A percentile compares a stretch with the other conserved stretches of the same genome.
Conservation (phyloP, 2,329 filamentous ascomycete genomes). For the Fusarium cicatricum region DNA sequence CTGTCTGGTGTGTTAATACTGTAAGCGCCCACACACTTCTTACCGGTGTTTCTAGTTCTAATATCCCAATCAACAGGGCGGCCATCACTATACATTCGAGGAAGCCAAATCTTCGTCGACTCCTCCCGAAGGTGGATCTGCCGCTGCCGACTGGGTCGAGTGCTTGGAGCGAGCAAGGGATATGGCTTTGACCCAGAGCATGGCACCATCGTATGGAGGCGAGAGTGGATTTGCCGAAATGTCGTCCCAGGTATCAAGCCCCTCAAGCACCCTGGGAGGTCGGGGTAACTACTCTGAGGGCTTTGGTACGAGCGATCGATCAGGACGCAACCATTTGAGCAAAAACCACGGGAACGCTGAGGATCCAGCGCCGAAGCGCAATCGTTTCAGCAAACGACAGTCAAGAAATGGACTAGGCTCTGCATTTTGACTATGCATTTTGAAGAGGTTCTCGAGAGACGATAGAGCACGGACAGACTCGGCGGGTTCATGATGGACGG, state of each 20-base stretch:
- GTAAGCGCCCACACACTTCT: conserved; percentile 65
- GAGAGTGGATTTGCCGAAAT: conserved; percentile 75
- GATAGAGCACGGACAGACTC: conserved; percentile 19
- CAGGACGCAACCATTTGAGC: conserved; percentile 64
- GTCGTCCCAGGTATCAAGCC: conserved; percentile 77
- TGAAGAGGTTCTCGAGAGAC: conserved; percentile 49
- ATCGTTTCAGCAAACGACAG: conserved; percentile 88
- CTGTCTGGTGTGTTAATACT: conserved; percentile 90
- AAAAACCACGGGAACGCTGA: conserved; percentile 67
- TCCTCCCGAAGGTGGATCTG: conserved; percentile 67
- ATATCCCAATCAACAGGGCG: conserved; percentile 64
- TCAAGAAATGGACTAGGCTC: conserved; percentile 94
- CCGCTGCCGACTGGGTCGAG: conserved; percentile 92
- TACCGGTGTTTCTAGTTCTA: background rate
- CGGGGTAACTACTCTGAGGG: conserved; percentile 61
- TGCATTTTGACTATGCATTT: conserved; percentile 76
- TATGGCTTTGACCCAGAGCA: conserved; percentile 78
- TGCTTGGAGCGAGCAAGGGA: conserved; percentile 87
- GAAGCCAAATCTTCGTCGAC: conserved; percentile 76
- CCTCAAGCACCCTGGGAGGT: conserved; percentile 75
- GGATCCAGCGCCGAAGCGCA: conserved; percentile 61
- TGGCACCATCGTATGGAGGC: conserved; percentile 69
- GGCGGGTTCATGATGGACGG: conserved; percentile 12
- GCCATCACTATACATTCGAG: conserved; percentile 93
- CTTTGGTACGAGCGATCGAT: conserved; percentile 59